phyloP scores from a whole-genome alignment of 352 stramenopile species.

The Phytopythium montanum region DNA sequence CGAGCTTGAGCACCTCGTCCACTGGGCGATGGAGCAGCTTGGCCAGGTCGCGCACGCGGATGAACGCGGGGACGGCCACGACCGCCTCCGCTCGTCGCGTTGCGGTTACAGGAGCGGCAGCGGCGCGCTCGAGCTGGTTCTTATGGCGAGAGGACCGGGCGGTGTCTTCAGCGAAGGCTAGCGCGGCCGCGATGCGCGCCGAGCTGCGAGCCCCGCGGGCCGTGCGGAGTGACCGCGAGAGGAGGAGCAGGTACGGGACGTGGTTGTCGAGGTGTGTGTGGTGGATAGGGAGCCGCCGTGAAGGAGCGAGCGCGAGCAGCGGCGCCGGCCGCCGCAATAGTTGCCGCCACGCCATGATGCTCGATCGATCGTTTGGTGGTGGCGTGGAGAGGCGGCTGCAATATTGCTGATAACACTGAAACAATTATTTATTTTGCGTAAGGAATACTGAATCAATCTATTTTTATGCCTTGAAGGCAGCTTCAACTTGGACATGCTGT shows the following conservation, averaged over 20 bases:
- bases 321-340: background rate
- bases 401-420: too few species aligned
- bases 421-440: too few species aligned
- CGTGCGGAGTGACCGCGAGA: constrained; percentile 20
- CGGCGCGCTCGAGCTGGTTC: background rate
- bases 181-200: constrained; percentile 20
- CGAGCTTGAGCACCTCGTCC: constrained; percentile 67
- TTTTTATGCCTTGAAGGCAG: too few species aligned
- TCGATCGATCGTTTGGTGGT: background rate
- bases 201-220: constrained; percentile 18
- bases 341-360: constrained; percentile 1
- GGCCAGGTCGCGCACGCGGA: constrained; percentile 70
- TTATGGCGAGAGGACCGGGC: constrained; percentile 3
- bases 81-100: constrained; percentile 20
- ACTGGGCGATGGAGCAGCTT: constrained; percentile 62
- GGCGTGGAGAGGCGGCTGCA: too few species aligned
- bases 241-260: background rate
- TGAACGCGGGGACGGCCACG: constrained; percentile 35
- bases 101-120: background rate
- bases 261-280: background rate
- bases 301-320: background rate
- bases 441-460: too few species aligned
- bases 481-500: too few species aligned
- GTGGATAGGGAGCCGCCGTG: background rate
- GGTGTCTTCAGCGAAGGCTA: constrained; percentile 11